These are phyloP conservation scores for Rhinocladiella similis DNA, from an alignment of 2,329 filamentous ascomycete species.

Conservation along the genomic window DNA sequence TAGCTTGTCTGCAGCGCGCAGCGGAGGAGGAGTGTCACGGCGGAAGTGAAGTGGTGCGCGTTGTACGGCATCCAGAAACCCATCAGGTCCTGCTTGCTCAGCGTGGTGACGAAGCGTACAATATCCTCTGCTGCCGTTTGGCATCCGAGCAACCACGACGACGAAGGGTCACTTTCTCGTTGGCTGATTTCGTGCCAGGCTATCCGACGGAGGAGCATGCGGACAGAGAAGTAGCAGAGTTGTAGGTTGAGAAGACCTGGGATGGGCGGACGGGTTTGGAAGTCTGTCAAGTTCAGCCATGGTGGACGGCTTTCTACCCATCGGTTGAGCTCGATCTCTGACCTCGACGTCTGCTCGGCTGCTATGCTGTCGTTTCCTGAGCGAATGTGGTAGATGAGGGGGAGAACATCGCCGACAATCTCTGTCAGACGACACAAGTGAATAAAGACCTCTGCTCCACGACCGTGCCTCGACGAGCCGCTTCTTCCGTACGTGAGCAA, in stretches of 20 bases:
- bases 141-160: conserved; percentile 28
- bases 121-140: conserved; percentile 24
- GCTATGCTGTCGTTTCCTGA: conserved; percentile 44
- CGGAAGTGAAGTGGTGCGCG: conserved; percentile 29
- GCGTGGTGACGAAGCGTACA: conserved; percentile 43
- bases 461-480: conserved; percentile 42
- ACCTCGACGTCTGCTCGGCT: conserved; percentile 46
- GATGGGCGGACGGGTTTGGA: conserved; percentile 36
- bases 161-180: conserved; percentile 22
- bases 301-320: conserved; percentile 48
- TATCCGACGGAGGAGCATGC: conserved; percentile 49
- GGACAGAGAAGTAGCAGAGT: conserved; percentile 45
- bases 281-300: conserved; percentile 41
- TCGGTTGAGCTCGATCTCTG: conserved; percentile 46
- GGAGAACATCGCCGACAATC: conserved; percentile 47
- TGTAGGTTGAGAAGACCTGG: conserved; percentile 47
- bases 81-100: conserved; percentile 22
- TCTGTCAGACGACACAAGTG: conserved; percentile 53
- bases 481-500: conserved; percentile 39
- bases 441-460: conserved; percentile 53
- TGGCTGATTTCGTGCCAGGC: conserved; percentile 44
- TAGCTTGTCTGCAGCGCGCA: conserved; percentile 40
- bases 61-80: conserved; percentile 30
- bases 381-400: conserved; percentile 48
- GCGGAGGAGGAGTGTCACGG: conserved; percentile 28